Evolutionary conservation across 2,329 filamentous ascomycete species (phyloP), one percentile per base, ranked within the genome.

Genomic region (Diaporthe destruens): DNA sequence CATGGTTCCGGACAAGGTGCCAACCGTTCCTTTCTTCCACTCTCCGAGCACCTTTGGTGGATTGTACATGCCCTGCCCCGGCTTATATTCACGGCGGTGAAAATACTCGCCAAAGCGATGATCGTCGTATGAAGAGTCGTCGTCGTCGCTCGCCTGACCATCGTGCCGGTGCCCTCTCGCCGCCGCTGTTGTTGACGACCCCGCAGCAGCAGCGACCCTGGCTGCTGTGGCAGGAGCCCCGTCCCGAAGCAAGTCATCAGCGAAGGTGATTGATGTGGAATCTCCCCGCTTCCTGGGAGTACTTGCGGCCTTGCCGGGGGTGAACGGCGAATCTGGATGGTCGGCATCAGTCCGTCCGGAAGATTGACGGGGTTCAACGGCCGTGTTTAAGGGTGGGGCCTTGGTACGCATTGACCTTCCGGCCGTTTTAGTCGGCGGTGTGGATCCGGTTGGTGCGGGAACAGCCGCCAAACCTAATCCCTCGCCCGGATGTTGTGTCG

Each of bases 21-120:
- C 92, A 44, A 91, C 85, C 0, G 88, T 89, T 9, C 87, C 91
- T 77, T 90, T 90, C 79, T 88, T 91, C 92, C 93, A 95, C 79
- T 95, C 93, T 44, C 93, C 88, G 9, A 95, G 83, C 78, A 89
- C 90, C 70, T 84, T 82, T 0, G 89, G 86, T 5, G 88, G 84
- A 39, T 89, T 82, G 78, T 93, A 94, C 49, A 88, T 80, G 20
- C 87, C 87, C 69, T 87, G 81, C 44, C 88, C 85, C 12, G 88
- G 87, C 47, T 78, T 79, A 71, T 86, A 78, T 29, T 83, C 81
- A 56, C 84, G 81, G 76, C 79, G 86, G 80, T 80, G 87, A 65
- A 81, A 80, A 80, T 80, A 82, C 74, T 81, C 86, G 51, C 80
- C 84, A 71, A 83, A 79, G 74, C 79, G 81, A 75, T 79, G 76